Percentiles rank a stretch among this genome's conserved stretches.
Conservation (phyloP, 1,284 basidiomycete genomes). For the Irpex rosettiformis region DNA sequence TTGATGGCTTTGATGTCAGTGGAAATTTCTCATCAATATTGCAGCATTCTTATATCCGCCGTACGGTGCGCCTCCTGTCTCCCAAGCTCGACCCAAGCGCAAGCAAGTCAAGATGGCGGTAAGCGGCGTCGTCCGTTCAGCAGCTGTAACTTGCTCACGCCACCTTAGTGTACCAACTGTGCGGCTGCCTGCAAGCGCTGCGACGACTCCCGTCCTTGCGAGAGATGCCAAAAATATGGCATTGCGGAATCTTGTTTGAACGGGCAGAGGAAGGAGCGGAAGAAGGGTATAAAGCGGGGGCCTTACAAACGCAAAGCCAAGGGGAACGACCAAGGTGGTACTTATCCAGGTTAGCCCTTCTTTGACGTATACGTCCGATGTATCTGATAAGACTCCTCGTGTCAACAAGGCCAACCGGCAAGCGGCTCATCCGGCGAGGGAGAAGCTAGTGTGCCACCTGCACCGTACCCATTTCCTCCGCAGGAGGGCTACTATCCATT, state of each 20-base stretch:
- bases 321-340: constrained; percentile 20
- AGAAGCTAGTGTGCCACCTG: constrained; percentile 30
- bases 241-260: constrained; percentile 68
- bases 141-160: not conserved
- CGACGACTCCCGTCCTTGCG: constrained; percentile 76
- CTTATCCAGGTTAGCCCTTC: constrained; percentile 11
- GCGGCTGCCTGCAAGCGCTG: constrained; percentile 85
- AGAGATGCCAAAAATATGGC: constrained; percentile 79
- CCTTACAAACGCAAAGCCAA: constrained; percentile 81
- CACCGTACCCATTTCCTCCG: constrained; percentile 33
- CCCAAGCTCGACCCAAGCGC: constrained; percentile 54
- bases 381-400: not conserved
- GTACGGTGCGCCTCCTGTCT: constrained; percentile 20
- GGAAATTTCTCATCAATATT: not conserved
- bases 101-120: constrained; percentile 90
- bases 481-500: constrained; percentile 55
- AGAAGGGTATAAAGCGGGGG: constrained; percentile 83
- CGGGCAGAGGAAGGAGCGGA: constrained; percentile 77
- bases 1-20: not conserved
- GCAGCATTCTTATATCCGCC: constrained; percentile 32
- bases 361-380: not conserved
- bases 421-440: constrained; percentile 21
- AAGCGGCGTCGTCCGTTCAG: constrained; percentile 27
- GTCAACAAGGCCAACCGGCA: constrained; percentile 29
- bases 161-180: constrained; percentile 73